phyloP scores from a whole-genome alignment of 148 eudicot genomes.

The Camellia japonica region DNA sequence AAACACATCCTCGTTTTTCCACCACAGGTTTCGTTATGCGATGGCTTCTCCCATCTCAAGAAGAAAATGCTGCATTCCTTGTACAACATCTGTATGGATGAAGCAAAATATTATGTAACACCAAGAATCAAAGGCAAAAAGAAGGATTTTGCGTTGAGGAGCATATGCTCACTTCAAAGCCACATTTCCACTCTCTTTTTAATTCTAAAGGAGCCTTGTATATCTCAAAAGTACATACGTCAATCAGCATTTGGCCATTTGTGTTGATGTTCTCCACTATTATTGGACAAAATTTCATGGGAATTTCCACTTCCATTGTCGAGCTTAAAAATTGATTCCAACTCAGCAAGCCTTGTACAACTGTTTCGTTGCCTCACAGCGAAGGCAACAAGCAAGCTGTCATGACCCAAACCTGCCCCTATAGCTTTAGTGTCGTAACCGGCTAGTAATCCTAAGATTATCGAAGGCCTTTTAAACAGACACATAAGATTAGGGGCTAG shows the following conservation, averaged over 20 bases:
- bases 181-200: slow-evolving; percentile 18
- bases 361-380: slow-evolving; percentile 47
- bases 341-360: slow-evolving; percentile 41
- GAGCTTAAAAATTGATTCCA: slow-evolving; percentile 88
- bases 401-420: too few species aligned
- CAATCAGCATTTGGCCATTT: slow-evolving; percentile 76
- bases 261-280: slow-evolving; percentile 68
- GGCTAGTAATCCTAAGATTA: too few species aligned
- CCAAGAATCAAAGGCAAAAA: background rate
- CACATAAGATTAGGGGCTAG: too few species aligned
- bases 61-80: slow-evolving; percentile 58
- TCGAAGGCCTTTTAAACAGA: too few species aligned
- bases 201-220: background rate
- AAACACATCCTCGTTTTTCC: slow-evolving; percentile 78
- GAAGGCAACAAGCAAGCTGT: slow-evolving; percentile 8
- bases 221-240: slow-evolving; percentile 37
- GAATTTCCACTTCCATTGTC: slow-evolving; percentile 89
- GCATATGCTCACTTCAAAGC: slow-evolving; percentile 21
- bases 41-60: slow-evolving; percentile 74
- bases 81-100: slow-evolving; percentile 31
- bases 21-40: slow-evolving; percentile 57
- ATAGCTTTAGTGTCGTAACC: too few species aligned
- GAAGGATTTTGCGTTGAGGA: background rate
- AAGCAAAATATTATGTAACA: background rate
- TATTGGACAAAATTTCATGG: slow-evolving; percentile 68